Evolutionary conservation across 2,329 filamentous ascomycete species (phyloP), one percentile per base, ranked within the genome.

Genomic region (Pseudogymnoascus sp.): DNA sequence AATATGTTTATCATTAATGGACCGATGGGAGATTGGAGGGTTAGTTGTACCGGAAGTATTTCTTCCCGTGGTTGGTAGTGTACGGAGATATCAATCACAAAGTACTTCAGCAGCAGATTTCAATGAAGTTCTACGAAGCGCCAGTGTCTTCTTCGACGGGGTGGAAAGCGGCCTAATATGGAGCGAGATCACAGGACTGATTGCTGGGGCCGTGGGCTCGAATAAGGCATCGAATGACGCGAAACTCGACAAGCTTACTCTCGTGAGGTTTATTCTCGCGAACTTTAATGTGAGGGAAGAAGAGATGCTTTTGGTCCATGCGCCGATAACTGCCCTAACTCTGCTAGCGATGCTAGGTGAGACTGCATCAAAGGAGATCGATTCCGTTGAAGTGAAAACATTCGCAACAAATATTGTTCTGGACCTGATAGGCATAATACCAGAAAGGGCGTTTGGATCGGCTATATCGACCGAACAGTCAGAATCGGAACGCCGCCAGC

Each of bases 281-380:
- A 88, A 93, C 69, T 99, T 99, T 80, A 97, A 97, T 74, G 84
- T 97, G 60, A 86, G 88, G 62, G 95, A 99, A 76, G 95, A 97
- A 74, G 96, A 99, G 72, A 97, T 99, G 93, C 76, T 96, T 15
- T 85, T 89, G 1, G 78, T 90, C 21, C 93, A 97, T 76, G 89
- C 93, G 31, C 93, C 93, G 35, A 76, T 96, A 28, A 82, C 89
- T 62, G 82, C 86, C 2, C 75, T 96, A n/a, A 84, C 87, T 3
- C 78, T 89, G 26, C 76, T 74, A 17, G 67, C 68, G 68, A 87
- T 84, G 84, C 76, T 87, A 44, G 78, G 86, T 70, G 79, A 88
- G 63, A 75, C 78, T 2, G 79, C 76, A 64, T 76, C 76, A 65
- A 74, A 73, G 64, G 68, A 47, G 19, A 23, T 35, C 19, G 62